Conservation (phyloP, 148 eudicot genomes). For the Mesembryanthemum crystallinum region DNA sequence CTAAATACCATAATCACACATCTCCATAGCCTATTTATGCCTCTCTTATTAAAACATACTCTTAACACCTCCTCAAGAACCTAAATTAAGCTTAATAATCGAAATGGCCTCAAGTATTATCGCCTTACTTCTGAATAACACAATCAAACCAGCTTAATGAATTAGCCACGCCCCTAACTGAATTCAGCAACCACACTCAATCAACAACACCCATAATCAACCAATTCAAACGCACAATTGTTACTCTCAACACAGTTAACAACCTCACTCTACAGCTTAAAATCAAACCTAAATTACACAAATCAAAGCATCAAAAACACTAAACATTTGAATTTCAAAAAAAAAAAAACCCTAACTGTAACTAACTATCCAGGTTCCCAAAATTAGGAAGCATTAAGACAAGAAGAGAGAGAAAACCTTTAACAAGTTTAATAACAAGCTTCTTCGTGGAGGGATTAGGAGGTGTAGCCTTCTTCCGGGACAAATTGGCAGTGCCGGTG, state of each 20-base stretch:
- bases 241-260: not conserved
- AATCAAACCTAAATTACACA: not conserved
- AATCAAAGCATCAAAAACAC: not conserved
- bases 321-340: not conserved
- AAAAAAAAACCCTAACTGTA: not conserved
- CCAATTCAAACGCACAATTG: not conserved
- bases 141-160: not conserved
- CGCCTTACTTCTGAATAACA: not conserved
- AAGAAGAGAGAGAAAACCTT: constrained; percentile 44
- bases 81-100: not conserved
- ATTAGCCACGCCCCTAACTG: not conserved
- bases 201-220: not conserved
- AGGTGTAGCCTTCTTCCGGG: constrained; percentile 83
- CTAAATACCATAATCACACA: too few relatives aligned
- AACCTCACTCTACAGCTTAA: not conserved
- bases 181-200: not conserved
- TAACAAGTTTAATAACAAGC: constrained; percentile 75
- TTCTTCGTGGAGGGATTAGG: constrained; percentile 80
- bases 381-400: not conserved
- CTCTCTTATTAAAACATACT: not conserved
- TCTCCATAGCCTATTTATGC: too few relatives aligned
- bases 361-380: not conserved
- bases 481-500: constrained; percentile 58
- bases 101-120: not conserved
- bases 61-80: not conserved